Evolutionary conservation across 345 rosid species (phyloP), one percentile per base, ranked within the genome.

Genomic region (Aquilaria malaccensis): DNA sequence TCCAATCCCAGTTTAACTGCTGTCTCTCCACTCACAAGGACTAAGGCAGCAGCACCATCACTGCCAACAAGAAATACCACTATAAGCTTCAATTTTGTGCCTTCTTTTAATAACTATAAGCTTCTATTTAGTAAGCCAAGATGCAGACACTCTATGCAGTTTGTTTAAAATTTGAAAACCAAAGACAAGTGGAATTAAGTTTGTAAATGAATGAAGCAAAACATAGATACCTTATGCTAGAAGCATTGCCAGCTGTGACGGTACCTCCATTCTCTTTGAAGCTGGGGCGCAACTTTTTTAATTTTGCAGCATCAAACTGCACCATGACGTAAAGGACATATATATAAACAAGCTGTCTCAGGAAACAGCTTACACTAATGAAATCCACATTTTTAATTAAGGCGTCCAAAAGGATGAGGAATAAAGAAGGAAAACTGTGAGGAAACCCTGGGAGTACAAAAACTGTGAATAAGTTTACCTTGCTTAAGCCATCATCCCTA

Each of bases 191-290:
- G 3, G 32, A 10, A 46, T 22, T 46, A 14, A 3, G 7, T 10
- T 51, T 51, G n/a, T 4, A 52, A 56, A 15, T 33, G 15, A 55
- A 45, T 13, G 52, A 50, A 15, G 13, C 50, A 30, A 14, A 33
- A 33, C 22, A 50, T 37, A 65, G 32, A 50, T 22, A 94, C 99
- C 96, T 95, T 80, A 91, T 88, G 73, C 97, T 91, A 67, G 99
- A 95, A 48, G 99, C 99, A 71, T 95, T 95, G 72, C 99, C 95
- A 13, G 97, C 95, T 13, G 99, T 95, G 58, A 95, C 95, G 33
- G 87, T 79, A 46, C 99, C 98, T 70, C 97, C 96, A 64, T 50
- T 85, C 59, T 81, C 88, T 81, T 88, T 90, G 83, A 95, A 95
- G 81, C 97, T 94, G 31, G 99, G 90, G 41, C 97, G 83, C 33